These are phyloP conservation scores for Evernia prunastri DNA, from an alignment of 495 filamentous ascomycete species.

Conservation along the genomic window DNA sequence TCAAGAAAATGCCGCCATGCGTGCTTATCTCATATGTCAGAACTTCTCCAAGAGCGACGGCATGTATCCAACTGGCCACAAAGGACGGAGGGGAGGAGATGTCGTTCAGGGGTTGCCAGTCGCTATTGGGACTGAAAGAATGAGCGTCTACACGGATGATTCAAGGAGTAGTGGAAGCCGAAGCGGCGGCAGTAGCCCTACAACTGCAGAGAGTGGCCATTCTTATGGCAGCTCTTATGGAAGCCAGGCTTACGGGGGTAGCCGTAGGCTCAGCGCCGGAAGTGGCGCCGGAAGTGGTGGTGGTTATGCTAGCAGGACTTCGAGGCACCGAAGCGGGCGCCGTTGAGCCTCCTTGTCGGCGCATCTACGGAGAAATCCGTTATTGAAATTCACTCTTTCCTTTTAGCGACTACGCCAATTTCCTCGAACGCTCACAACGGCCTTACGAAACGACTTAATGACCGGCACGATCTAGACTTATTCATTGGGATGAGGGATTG, in stretches of 20 bases:
- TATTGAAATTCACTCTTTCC: neutral
- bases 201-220: slow-evolving; percentile 39
- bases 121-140: slow-evolving; percentile 57
- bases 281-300: slow-evolving; percentile 19
- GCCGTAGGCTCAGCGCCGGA: slow-evolving; percentile 9
- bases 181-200: slow-evolving; percentile 52
- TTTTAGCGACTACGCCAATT: slow-evolving; percentile 9
- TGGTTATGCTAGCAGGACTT: slow-evolving; percentile 15
- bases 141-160: slow-evolving; percentile 40
- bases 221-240: slow-evolving; percentile 12
- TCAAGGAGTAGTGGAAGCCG: slow-evolving; percentile 46
- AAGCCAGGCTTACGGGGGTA: slow-evolving; percentile 25
- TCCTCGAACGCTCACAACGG: neutral
- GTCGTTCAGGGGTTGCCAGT: slow-evolving; percentile 83
- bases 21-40: slow-evolving; percentile 94
- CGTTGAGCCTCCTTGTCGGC: slow-evolving; percentile 3
- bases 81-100: slow-evolving; percentile 48
- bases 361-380: neutral
- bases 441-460: slow-evolving; percentile 18
- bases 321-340: slow-evolving; percentile 21
- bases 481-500: slow-evolving; percentile 13
- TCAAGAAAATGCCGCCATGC: slow-evolving; percentile 91
- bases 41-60: slow-evolving; percentile 98
- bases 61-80: slow-evolving; percentile 69
- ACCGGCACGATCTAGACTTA: slow-evolving; percentile 17